Conservation (phyloP, 306 rosid species). For the Fragaria vesca region DNA sequence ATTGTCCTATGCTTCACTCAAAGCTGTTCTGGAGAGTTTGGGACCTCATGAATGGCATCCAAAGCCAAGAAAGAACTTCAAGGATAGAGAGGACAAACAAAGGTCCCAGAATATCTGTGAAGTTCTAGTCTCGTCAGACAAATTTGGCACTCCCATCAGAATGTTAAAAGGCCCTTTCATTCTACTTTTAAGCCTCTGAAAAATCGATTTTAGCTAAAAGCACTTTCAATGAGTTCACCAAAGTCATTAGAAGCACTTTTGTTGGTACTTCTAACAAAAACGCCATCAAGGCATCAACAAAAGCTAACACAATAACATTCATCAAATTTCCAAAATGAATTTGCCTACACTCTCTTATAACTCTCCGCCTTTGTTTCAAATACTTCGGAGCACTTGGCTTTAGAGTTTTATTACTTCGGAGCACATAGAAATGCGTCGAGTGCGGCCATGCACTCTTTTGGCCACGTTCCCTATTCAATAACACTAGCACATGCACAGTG, state of each 20-base stretch:
- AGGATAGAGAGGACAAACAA: neutral
- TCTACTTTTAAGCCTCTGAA: neutral
- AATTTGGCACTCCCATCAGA: neutral
- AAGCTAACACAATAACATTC: neutral
- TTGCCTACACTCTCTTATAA: neutral
- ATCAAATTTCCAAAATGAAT: neutral
- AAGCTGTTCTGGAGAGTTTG: neutral
- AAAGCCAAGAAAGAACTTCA: neutral
- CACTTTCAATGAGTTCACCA: neutral
- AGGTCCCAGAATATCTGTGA: neutral
- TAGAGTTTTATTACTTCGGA: neutral
- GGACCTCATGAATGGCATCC: neutral
- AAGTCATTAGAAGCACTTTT: neutral
- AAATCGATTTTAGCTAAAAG: neutral
- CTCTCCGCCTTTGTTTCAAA: neutral
- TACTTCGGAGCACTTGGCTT: neutral
- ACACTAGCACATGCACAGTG: conserved; percentile 11
- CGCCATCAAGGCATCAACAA: neutral
- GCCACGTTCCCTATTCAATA: neutral
- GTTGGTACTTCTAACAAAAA: neutral
- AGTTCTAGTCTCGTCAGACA: neutral
- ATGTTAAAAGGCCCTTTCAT: neutral
- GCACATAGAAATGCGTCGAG: neutral
- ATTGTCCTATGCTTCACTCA: neutral
- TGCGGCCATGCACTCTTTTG: neutral